Conservation (phyloP, 1,139 yeast species). For the Geotrichum histeridarum region DNA sequence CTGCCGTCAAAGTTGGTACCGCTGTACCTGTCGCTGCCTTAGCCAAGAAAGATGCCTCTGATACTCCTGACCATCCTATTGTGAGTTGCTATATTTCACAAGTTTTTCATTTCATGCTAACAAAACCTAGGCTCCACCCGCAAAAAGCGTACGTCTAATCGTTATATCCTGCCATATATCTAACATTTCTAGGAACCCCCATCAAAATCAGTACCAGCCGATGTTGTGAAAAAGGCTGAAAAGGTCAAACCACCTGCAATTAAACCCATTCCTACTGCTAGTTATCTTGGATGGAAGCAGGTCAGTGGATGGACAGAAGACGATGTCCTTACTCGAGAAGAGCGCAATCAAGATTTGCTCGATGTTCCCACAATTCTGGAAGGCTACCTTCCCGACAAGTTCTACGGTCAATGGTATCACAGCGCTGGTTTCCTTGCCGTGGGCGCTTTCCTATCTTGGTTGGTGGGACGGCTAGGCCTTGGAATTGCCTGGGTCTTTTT, state of each 20-base stretch:
- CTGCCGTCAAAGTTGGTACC: slow-evolving; percentile 29
- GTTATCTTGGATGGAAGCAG: slow-evolving; percentile 78
- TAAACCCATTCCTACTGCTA: slow-evolving; percentile 8
- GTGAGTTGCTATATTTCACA: not conserved
- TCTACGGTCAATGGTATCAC: slow-evolving; percentile 96
- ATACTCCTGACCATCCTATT: slow-evolving; percentile 22
- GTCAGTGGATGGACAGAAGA: slow-evolving; percentile 79
- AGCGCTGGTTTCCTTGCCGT: slow-evolving; percentile 62
- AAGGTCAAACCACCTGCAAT: not conserved
- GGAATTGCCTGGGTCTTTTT: slow-evolving; percentile 77
- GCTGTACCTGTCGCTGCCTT: slow-evolving; percentile 31
- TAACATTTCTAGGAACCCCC: slow-evolving; percentile 13
- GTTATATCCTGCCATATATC: not conserved
- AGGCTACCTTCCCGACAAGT: slow-evolving; percentile 60
- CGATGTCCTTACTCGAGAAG: slow-evolving; percentile 51
- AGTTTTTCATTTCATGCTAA: not conserved
- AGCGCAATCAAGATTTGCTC: slow-evolving; percentile 64
- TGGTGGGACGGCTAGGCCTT: slow-evolving; percentile 70
- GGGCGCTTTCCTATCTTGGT: slow-evolving; percentile 69
- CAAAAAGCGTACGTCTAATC: not conserved
- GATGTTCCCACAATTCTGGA: slow-evolving; percentile 67
- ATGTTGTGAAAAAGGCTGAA: slow-evolving; percentile 10
- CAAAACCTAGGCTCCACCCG: not conserved
- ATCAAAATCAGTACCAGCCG: slow-evolving; percentile 12
- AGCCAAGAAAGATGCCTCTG: slow-evolving; percentile 27